These are phyloP conservation scores for Talaromyces proteolyticus DNA, from an alignment of 495 filamentous ascomycete genomes.

Conservation along the genomic window DNA sequence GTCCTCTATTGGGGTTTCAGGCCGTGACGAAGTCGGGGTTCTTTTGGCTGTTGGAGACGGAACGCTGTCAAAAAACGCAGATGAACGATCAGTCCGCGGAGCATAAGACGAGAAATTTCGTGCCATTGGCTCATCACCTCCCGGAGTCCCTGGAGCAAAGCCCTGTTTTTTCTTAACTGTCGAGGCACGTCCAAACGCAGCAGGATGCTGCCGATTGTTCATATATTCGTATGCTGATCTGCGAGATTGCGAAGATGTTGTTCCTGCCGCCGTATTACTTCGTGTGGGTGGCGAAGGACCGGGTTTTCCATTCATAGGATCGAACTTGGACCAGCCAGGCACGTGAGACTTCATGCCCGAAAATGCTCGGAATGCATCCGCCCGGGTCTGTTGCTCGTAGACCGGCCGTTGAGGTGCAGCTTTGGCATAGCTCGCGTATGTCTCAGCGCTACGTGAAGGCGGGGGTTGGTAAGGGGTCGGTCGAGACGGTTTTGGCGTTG, in stretches of 20 bases:
- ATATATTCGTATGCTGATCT: slow-evolving; percentile 43
- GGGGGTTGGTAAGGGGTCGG: slow-evolving; percentile 29
- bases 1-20: slow-evolving; percentile 13
- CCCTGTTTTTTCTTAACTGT: slow-evolving; percentile 45
- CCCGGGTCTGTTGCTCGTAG: slow-evolving; percentile 49
- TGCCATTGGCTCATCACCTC: slow-evolving; percentile 52
- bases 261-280: slow-evolving; percentile 24
- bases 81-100: slow-evolving; percentile 29
- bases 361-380: slow-evolving; percentile 60
- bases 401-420: slow-evolving; percentile 30
- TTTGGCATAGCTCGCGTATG: slow-evolving; percentile 48
- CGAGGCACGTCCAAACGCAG: slow-evolving; percentile 28
- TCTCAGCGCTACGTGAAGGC: slow-evolving; percentile 46
- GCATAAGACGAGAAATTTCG: slow-evolving; percentile 45
- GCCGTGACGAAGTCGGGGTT: slow-evolving; percentile 12
- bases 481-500: slow-evolving; percentile 20
- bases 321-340: slow-evolving; percentile 32
- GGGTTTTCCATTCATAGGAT: slow-evolving; percentile 27
- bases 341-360: slow-evolving; percentile 59
- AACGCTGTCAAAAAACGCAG: slow-evolving; percentile 23
- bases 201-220: slow-evolving; percentile 18
- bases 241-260: slow-evolving; percentile 19
- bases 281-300: slow-evolving; percentile 12
- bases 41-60: slow-evolving; percentile 34
- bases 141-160: slow-evolving; percentile 47